These are phyloP conservation scores for Citrus mangshanensis DNA, from an alignment of 345 rosid genomes.

Conservation along the genomic window DNA sequence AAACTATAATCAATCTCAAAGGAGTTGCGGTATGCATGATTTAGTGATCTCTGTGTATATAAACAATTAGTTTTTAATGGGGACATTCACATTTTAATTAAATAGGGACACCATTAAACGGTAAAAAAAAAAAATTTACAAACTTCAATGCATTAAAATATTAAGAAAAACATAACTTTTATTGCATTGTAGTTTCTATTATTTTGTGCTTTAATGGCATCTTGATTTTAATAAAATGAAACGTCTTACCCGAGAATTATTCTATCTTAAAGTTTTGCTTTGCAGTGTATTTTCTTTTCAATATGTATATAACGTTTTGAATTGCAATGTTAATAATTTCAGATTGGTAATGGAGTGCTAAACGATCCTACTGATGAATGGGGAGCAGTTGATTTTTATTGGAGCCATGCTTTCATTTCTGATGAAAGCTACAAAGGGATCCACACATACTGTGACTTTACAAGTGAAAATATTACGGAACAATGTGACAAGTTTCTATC, in stretches of 20 bases:
- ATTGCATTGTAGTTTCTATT: no score
- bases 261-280: no score
- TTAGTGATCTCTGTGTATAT: no score
- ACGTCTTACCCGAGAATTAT: no score
- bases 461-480: constrained; percentile 8
- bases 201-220: no score
- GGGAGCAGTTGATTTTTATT: constrained; percentile 31
- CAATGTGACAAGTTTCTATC: constrained; percentile 21
- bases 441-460: constrained; percentile 21
- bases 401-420: constrained; percentile 47
- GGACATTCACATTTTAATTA: no score
- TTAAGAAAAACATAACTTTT: no score
- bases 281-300: background rate
- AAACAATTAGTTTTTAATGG: no score
- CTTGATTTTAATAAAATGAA: no score
- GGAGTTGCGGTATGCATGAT: constrained; percentile 18
- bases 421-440: constrained; percentile 34
- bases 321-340: background rate
- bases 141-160: no score
- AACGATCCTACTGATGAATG: constrained; percentile 21
- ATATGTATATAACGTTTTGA: background rate
- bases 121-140: no score
- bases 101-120: no score
- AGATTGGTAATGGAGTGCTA: constrained; percentile 43
- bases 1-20: constrained; percentile 25